A percentile compares a stretch with the other conserved stretches of the same genome.
These are phyloP conservation scores for Lanmaoa pseudosensibilis DNA, from an alignment of 768 basidiomycete species.

Conservation along the genomic window DNA sequence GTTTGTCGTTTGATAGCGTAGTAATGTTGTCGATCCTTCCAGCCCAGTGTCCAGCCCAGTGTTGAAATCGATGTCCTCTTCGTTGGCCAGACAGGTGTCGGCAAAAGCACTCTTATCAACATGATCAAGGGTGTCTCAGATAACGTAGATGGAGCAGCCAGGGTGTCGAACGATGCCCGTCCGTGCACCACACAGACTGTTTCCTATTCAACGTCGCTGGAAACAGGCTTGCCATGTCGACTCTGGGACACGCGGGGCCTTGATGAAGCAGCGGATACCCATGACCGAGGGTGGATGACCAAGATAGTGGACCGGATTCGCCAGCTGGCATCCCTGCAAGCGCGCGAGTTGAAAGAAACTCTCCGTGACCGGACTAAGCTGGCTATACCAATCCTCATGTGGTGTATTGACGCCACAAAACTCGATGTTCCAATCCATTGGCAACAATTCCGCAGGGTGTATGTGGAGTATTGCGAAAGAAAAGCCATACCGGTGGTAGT, in stretches of 20 bases:
- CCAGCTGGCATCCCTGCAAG: constrained; percentile 10
- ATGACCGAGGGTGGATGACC: constrained; percentile 3
- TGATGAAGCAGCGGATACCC: constrained; percentile 18
- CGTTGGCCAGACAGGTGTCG: constrained; percentile 27
- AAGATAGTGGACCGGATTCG: constrained; percentile 14
- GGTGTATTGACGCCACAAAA: constrained; percentile 28
- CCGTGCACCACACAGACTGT: constrained; percentile 19
- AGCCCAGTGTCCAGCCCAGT: constrained; percentile 12
- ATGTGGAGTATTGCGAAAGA: constrained; percentile 23
- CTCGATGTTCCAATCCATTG: constrained; percentile 15
- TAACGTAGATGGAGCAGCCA: not conserved
- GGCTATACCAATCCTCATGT: constrained; percentile 20
- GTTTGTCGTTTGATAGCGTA: not conserved
- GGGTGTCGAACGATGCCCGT: constrained; percentile 18
- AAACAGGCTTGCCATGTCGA: constrained; percentile 2
- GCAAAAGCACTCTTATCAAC: constrained; percentile 28
- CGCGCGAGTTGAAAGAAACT: constrained; percentile 19
- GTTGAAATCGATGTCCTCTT: constrained; percentile 19
- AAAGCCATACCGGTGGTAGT: constrained; percentile 23
- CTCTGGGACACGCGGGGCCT: constrained; percentile 32
- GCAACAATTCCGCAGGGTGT: constrained; percentile 24
- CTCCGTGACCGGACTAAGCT: constrained; percentile 8
- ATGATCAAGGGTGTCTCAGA: constrained; percentile 22
- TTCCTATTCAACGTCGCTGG: constrained; percentile 7
- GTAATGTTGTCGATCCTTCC: not conserved